Conservation (phyloP, 2,329 filamentous ascomycete genomes). For the Incumbomyces lentus region DNA sequence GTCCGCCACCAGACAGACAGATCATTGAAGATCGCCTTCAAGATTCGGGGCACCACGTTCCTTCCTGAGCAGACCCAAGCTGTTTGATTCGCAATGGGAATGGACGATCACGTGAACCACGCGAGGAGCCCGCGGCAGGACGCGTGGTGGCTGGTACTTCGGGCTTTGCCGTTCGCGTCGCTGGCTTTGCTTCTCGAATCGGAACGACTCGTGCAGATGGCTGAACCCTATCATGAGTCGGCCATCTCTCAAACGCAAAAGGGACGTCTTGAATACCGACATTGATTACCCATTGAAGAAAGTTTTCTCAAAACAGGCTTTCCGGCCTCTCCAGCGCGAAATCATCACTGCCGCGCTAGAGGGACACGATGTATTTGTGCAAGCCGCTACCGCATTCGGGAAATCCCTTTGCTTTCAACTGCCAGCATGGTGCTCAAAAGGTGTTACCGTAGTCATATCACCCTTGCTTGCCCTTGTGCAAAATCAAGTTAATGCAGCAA, state of each 20-base stretch:
- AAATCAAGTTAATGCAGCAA: conserved; percentile 79
- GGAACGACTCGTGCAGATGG: no score
- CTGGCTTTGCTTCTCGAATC: no score
- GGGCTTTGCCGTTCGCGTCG: no score
- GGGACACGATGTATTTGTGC: conserved; percentile 83
- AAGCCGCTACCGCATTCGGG: conserved; percentile 66
- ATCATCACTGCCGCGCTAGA: conserved; percentile 73
- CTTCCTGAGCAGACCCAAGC: no score
- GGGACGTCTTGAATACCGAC: conserved; percentile 34
- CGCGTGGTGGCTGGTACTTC: no score
- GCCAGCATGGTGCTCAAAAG: conserved; percentile 75
- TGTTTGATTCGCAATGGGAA: no score
- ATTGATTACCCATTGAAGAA: conserved; percentile 63
- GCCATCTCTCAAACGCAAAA: conserved; percentile 2
- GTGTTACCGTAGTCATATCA: conserved; percentile 83
- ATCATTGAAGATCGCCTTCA: no score
- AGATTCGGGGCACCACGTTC: no score
- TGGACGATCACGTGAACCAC: no score
- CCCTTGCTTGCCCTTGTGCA: conserved; percentile 87
- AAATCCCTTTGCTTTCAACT: conserved; percentile 91
- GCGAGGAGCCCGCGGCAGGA: no score
- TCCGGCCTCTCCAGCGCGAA: conserved; percentile 76
- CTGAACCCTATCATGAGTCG: conserved; percentile 1
- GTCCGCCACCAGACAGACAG: no score
- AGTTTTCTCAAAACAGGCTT: conserved; percentile 63